Evolutionary conservation across 2,329 filamentous ascomycete genomes (phyloP), one percentile per base, ranked within the genome.

Genomic region (Bertia moriformis): DNA sequence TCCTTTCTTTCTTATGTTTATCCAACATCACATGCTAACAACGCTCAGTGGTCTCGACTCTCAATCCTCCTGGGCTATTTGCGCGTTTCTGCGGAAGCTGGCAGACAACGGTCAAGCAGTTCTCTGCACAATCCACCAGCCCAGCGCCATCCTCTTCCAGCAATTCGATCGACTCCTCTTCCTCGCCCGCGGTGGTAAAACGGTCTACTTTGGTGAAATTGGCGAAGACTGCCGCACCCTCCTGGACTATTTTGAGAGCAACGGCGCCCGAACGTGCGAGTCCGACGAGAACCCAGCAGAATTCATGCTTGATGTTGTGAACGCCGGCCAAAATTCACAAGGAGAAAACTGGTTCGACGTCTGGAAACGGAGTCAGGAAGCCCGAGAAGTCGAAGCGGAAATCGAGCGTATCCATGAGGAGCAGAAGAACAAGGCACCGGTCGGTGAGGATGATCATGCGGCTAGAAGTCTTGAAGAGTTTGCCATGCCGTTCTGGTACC

Each of bases 261-360:
- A 81, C 40, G 81, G 80, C 3, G 77, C 72, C 1, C 62, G 71
- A 3, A 56, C 60, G 36, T 82, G 80, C 42, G 65, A 62, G 5
- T 55, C 66, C 2, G 66, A 73, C 1, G 78, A 80, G 43, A 86
- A 86, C 46, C 81, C 82, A 0, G 82, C 82, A 1, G 82, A 87
- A 56, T 86, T 74, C 60, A 84, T 86, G 73, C 66, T 86, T 4
- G 65, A 71, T 45, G 55, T 67, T 14, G 62, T 65, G 39, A 65
- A 64, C 40, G 54, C 58, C 5, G 57, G 58, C 1, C 46, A 44
- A 3, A 66, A 63, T 45, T 48, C 50, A 14, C 40, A 53, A 3
- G 59, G 59, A 4, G 44, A 58, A 24, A 72, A 85, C 48, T 88
- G 83, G 83, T 74, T 81, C 49, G 49, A 53, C 0, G 73, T 83